These are phyloP conservation scores for Vigna unguiculata DNA, from an alignment of 306 rosid genomes.

Conservation along the genomic window DNA sequence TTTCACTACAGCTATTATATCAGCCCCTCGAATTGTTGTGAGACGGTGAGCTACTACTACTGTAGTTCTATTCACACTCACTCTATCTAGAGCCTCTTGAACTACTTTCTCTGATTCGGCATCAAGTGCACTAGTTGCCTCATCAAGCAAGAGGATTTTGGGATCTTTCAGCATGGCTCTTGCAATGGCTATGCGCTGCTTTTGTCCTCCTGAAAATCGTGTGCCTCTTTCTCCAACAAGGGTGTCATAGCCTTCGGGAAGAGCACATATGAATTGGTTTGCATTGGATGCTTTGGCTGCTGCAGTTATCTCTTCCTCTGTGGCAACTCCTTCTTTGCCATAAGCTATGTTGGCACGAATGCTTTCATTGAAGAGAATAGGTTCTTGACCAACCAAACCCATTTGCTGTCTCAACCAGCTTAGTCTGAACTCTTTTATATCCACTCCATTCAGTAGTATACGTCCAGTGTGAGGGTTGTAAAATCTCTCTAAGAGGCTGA, in stretches of 20 bases:
- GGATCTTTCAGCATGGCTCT: conserved; percentile 87
- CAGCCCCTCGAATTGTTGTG: conserved; percentile 79
- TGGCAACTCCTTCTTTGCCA: conserved; percentile 62
- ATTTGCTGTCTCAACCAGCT: conserved; percentile 88
- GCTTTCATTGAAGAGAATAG: conserved; percentile 82
- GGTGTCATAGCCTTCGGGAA: conserved; percentile 75
- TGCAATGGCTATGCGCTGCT: conserved; percentile 89
- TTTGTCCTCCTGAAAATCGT: conserved; percentile 91
- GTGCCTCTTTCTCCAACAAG: conserved; percentile 86
- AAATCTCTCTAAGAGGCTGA: conserved; percentile 80
- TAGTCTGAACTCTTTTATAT: conserved; percentile 57
- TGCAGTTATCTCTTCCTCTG: conserved; percentile 74
- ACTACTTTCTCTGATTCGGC: conserved; percentile 86
- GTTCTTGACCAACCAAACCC: conserved; percentile 96
- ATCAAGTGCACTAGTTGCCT: conserved; percentile 93
- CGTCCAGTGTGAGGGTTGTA: conserved; percentile 75
- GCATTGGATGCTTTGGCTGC: conserved; percentile 86
- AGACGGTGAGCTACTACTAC: conserved; percentile 89
- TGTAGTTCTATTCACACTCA: conserved; percentile 80
- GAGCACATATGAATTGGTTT: conserved; percentile 66
- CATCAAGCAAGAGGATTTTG: conserved; percentile 81
- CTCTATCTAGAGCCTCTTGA: conserved; percentile 85
- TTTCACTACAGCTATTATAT: conserved; percentile 73
- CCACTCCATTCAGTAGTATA: conserved; percentile 65
- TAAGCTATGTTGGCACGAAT: conserved; percentile 82